phyloP scores from a whole-genome alignment of 2,329 filamentous ascomycete genomes.

The Colletotrichum tabaci region DNA sequence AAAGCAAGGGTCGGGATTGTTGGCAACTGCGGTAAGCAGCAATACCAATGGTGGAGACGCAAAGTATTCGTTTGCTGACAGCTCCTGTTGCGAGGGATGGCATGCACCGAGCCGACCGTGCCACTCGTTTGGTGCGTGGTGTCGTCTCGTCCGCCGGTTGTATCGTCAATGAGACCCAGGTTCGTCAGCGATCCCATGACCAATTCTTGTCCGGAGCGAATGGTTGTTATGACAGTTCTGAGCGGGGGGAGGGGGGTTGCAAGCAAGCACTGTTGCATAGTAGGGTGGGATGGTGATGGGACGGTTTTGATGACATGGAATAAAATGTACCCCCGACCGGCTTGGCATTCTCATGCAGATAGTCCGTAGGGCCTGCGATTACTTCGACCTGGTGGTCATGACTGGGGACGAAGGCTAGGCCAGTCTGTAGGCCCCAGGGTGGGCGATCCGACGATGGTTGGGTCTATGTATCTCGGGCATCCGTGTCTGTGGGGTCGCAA shows the following conservation, averaged over 20 bases:
- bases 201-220: not conserved
- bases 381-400: constrained; percentile 12
- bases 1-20: constrained; percentile 5
- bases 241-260: not conserved
- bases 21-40: constrained; percentile 9
- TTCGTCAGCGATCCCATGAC: constrained; percentile 17
- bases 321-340: constrained; percentile 8
- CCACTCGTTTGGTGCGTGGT: not conserved
- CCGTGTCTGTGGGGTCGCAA: not conserved
- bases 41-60: not conserved
- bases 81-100: not conserved
- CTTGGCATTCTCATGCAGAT: constrained; percentile 21
- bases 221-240: not conserved
- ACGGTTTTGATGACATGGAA: constrained; percentile 23
- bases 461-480: not conserved
- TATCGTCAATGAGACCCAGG: constrained; percentile 10
- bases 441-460: constrained; percentile 1
- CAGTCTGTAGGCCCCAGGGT: constrained; percentile 11
- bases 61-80: not conserved
- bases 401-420: constrained; percentile 5
- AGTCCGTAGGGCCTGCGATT: not conserved
- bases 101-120: constrained; percentile 14
- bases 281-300: constrained; percentile 12
- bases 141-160: not conserved
- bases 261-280: constrained; percentile 9